Evolutionary conservation across 2,329 filamentous ascomycete species (phyloP).

Genomic region (Colletotrichum higginsianum): DNA sequence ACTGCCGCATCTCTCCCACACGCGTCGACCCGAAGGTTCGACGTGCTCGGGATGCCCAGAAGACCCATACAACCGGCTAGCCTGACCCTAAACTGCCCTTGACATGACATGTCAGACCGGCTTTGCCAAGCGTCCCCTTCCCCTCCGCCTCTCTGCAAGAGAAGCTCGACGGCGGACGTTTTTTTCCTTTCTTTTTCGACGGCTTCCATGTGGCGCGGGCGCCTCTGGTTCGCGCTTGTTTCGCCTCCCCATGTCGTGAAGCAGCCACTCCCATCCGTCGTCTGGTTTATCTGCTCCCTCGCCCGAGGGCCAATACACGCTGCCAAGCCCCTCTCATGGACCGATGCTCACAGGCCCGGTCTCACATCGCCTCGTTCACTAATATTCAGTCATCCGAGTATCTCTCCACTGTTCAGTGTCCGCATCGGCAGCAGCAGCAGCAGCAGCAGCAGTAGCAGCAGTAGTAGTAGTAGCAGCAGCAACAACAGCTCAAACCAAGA

Average conservation of each 20-base stretch:
- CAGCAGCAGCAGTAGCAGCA: background rate
- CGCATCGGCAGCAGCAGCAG: background rate
- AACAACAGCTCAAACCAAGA: constrained; percentile 8
- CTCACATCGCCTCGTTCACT: constrained; percentile 25
- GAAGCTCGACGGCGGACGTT: constrained; percentile 29
- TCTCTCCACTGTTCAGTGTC: background rate
- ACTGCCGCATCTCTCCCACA: background rate
- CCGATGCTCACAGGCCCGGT: constrained; percentile 35
- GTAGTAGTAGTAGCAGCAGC: background rate
- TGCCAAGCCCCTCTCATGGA: constrained; percentile 34
- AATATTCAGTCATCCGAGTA: background rate
- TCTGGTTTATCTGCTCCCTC: constrained; percentile 8
- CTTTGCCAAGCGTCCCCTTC: constrained; percentile 5
- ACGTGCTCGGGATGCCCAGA: constrained; percentile 33
- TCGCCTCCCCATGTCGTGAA: constrained; percentile 22
- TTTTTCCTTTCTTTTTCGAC: constrained; percentile 22
- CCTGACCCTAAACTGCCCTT: background rate
- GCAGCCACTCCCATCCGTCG: constrained; percentile 4
- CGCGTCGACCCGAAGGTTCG: constrained; percentile 29
- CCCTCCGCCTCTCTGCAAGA: constrained; percentile 28
- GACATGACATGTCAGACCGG: background rate
- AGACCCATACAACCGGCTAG: background rate
- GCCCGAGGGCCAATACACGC: constrained; percentile 21
- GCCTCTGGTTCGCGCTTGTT: constrained; percentile 38
- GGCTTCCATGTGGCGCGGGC: constrained; percentile 34